Conservation (phyloP, 2,329 filamentous ascomycete genomes). For the Diaporthe nobilis region DNA sequence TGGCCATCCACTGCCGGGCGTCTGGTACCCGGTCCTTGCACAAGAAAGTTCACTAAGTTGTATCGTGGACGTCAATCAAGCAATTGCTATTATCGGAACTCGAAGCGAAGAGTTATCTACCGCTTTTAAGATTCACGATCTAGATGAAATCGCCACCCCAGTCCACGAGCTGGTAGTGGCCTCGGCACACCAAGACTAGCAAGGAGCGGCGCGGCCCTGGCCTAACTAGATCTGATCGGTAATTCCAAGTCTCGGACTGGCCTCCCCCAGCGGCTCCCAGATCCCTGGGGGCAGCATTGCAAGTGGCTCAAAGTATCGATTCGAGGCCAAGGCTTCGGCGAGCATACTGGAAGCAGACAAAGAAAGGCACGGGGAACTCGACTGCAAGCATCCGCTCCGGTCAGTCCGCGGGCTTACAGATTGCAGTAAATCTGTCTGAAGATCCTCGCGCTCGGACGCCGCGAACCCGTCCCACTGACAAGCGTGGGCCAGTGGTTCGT, state of each 20-base stretch:
- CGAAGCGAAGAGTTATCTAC: neutral
- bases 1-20: neutral
- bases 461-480: constrained; percentile 19
- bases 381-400: constrained; percentile 16
- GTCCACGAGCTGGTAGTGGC: neutral
- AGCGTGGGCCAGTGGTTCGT: constrained; percentile 27
- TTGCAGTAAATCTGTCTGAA: constrained; percentile 9
- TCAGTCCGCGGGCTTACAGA: neutral
- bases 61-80: neutral
- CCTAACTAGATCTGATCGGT: neutral
- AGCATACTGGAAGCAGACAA: constrained; percentile 17
- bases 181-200: neutral
- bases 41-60: neutral
- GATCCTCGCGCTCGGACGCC: constrained; percentile 27
- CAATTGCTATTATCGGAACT: neutral
- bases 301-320: neutral
- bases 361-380: neutral
- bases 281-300: neutral
- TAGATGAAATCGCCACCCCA: neutral
- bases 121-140: neutral
- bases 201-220: neutral
- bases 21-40: neutral
- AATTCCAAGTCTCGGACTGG: too few species aligned
- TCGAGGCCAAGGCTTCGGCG: neutral
- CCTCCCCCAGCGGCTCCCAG: neutral